Evolutionary conservation across 345 rosid genomes (phyloP), one percentile per base, ranked within the genome.

Genomic region (Moricandia moricandioides): DNA sequence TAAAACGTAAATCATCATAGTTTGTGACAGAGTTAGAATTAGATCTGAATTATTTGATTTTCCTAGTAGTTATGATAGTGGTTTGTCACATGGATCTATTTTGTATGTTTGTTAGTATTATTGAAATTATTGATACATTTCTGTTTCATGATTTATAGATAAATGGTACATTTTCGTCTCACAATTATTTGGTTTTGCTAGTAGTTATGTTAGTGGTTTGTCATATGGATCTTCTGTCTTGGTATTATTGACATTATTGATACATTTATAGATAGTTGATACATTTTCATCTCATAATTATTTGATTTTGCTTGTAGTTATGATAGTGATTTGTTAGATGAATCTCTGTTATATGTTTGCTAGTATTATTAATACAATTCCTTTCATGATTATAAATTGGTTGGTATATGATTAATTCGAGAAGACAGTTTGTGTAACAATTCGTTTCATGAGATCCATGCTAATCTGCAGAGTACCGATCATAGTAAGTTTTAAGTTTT

Each of bases 161-260:
- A 17, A 12, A 6, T 18, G 45, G 40, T 68, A 34, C 43, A 27
- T 45, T 52, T 51, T n/a, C 29, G 6, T 55, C 11, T 62, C 21
- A 55, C 62, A 52, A 62, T 76, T 30, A 69, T 62, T 69, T 39
- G 70, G 54, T 61, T 3, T 74, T 67, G 67, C 67, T 75, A 68
- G 56, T 68, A 34, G 58, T 34, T 60, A 26, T 67, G 79, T 47
- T 24, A 3, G 51, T 21, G 34, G 56, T 66, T 65, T 57, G 71
- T 5, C 24, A 29, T 51, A 24, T 67, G 52, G 62, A 67, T 47
- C 67, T 58, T 39, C 21, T 52, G 24, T 55, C 40, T 5, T 40
- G 65, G 47, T 49, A 62, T 63, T 45, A 17, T 14, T 18, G 43
- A 55, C 49, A 11, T 21, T 52, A 35, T 33, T 61, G 35, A 17